Evolutionary conservation across 441 rosid genomes (phyloP).

Genomic region (Pelargonium citronellum): DNA sequence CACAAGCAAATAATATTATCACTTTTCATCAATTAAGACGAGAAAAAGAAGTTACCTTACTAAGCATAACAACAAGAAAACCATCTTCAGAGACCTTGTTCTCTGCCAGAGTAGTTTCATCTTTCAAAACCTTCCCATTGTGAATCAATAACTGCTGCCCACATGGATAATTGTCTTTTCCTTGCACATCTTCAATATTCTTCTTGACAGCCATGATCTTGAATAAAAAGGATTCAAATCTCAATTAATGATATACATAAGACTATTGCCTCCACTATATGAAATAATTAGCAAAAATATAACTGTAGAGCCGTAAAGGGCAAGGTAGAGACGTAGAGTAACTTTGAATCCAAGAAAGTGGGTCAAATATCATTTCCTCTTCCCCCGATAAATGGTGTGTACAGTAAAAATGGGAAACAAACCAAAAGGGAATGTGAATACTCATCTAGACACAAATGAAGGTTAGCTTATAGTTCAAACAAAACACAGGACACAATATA

Average conservation of each 20-base stretch:
- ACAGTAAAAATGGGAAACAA: not conserved
- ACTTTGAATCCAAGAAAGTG: not conserved
- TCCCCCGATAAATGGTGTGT: not conserved
- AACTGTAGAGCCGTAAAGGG: not conserved
- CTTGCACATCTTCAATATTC: conserved; percentile 93
- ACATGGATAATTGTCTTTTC: conserved; percentile 90
- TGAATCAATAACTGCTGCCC: conserved; percentile 94
- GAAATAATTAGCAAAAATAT: not conserved
- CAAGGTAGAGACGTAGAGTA: not conserved
- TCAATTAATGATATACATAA: not conserved
- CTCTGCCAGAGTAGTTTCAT: conserved; percentile 76
- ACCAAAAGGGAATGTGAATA: not conserved
- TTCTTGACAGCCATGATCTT: conserved; percentile 97
- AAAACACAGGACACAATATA: too few relatives aligned
- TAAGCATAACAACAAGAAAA: conserved; percentile 97
- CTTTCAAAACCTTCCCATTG: conserved; percentile 94
- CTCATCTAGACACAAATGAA: not conserved
- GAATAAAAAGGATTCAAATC: not conserved
- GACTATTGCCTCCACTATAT: not conserved
- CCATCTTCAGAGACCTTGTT: conserved; percentile 90
- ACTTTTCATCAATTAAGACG: not conserved
- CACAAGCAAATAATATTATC: not conserved
- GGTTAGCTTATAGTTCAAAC: too few relatives aligned
- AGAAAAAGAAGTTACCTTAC: conserved; percentile 51
- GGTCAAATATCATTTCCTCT: not conserved